These are phyloP conservation scores for Taxillus chinensis DNA, from an alignment of 164 flowering plant genomes.

Conservation along the genomic window DNA sequence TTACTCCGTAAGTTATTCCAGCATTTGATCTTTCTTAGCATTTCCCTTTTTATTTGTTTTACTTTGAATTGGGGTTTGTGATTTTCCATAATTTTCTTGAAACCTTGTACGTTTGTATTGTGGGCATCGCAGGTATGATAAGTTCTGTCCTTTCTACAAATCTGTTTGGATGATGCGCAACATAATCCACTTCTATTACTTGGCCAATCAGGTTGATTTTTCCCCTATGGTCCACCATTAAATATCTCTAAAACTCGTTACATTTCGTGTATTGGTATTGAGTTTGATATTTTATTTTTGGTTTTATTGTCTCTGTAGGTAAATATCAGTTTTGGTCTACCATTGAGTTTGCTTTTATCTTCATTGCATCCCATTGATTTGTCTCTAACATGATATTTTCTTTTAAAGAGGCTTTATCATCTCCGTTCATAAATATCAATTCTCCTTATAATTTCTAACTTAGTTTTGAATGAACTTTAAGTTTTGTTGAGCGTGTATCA, in stretches of 20 bases:
- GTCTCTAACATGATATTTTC: too few species aligned
- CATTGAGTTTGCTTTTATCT: background rate
- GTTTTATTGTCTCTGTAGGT: too few species aligned
- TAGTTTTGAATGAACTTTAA: too few species aligned
- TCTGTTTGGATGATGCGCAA: conserved; percentile 99
- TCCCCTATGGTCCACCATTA: too few species aligned
- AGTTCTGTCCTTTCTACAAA: conserved; percentile 97
- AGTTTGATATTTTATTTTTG: too few species aligned
- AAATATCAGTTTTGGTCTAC: too few species aligned
- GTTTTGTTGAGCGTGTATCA: too few species aligned
- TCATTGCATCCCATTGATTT: background rate
- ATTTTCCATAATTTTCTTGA: background rate
- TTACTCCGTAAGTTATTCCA: conserved; percentile 72
- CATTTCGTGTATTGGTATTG: too few species aligned
- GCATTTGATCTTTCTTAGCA: background rate
- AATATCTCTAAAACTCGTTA: too few species aligned
- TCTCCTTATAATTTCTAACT: too few species aligned
- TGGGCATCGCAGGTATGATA: conserved; percentile 64
- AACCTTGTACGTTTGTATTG: background rate
- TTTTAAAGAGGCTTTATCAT: too few species aligned
- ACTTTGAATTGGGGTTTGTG: background rate
- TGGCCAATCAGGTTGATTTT: conserved; percentile 83
- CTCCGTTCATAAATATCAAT: too few species aligned
- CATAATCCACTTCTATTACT: conserved; percentile 78
- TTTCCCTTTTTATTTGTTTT: background rate